These are phyloP conservation scores for Fusarium sp. DNA, from an alignment of 2,329 filamentous ascomycete species.

Conservation along the genomic window DNA sequence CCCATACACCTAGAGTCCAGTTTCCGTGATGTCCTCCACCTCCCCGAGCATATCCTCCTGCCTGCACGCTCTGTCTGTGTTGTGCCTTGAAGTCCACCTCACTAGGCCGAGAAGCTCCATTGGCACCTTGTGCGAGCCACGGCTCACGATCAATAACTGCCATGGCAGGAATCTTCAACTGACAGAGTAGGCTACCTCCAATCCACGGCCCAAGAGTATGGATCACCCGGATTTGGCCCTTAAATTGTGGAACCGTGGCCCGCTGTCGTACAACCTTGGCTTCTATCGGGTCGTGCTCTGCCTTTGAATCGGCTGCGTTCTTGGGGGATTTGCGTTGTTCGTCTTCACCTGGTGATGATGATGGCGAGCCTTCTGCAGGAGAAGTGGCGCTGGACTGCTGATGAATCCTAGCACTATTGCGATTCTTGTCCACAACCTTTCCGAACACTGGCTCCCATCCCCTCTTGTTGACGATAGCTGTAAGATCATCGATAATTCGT, in stretches of 20 bases:
- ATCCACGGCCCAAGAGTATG: conserved; percentile 79
- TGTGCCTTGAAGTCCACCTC: conserved; percentile 69
- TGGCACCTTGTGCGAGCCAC: conserved; percentile 74
- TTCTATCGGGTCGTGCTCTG: conserved; percentile 48
- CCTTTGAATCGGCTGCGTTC: conserved; percentile 40
- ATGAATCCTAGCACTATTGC: conserved; percentile 56
- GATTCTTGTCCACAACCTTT: conserved; percentile 69
- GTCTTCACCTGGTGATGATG: conserved; percentile 40
- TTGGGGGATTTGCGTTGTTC: conserved; percentile 33
- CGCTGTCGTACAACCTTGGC: conserved; percentile 51
- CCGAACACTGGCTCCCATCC: conserved; percentile 84
- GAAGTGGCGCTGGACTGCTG: conserved; percentile 44
- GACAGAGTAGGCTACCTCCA: conserved; percentile 76
- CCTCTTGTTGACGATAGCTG: conserved; percentile 69
- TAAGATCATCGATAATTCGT: conserved; percentile 80
- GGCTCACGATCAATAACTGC: conserved; percentile 77
- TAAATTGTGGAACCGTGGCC: conserved; percentile 54
- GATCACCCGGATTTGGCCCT: conserved; percentile 71
- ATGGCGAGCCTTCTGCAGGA: conserved; percentile 33
- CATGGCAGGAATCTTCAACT: conserved; percentile 74
- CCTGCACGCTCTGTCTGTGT: conserved; percentile 73
- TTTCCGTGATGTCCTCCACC: conserved; percentile 55
- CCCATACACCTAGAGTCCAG: conserved; percentile 74
- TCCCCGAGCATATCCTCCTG: conserved; percentile 58
- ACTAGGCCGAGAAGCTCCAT: conserved; percentile 67